These are phyloP conservation scores for Candida sp. DNA, from an alignment of 1,139 yeast genomes.

Conservation along the genomic window DNA sequence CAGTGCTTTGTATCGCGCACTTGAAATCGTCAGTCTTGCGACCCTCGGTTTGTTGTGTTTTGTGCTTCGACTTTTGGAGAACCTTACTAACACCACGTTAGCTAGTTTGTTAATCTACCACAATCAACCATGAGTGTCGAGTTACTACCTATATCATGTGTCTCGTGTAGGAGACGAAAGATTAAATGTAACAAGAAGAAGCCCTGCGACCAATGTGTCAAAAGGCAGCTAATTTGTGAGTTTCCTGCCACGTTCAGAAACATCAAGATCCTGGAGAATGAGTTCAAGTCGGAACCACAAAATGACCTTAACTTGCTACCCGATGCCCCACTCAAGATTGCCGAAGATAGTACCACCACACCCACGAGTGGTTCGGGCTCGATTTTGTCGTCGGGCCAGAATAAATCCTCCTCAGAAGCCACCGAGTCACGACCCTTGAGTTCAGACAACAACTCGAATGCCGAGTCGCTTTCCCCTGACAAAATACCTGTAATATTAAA, in stretches of 20 bases:
- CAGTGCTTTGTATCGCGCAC: no score
- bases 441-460: background rate
- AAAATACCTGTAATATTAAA: background rate
- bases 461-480: background rate
- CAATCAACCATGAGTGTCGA: slow-evolving; percentile 19
- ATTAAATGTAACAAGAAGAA: slow-evolving; percentile 44
- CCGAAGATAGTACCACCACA: background rate
- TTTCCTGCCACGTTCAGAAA: slow-evolving; percentile 46
- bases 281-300: slow-evolving; percentile 9
- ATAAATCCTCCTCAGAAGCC: slow-evolving; percentile 1
- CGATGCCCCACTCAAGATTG: background rate
- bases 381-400: background rate
- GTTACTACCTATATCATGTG: slow-evolving; percentile 42
- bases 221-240: slow-evolving; percentile 35
- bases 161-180: slow-evolving; percentile 46
- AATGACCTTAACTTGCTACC: background rate
- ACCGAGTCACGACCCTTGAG: background rate
- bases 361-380: background rate
- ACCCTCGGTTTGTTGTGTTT: no score
- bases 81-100: no score
- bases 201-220: slow-evolving; percentile 45
- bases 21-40: no score
- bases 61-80: no score
- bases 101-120: no score
- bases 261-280: slow-evolving; percentile 34